Percentiles rank a stretch among this genome's conserved stretches.
These are phyloP conservation scores for Cordia subcordata DNA, from an alignment of 257 asterid genomes.

Conservation along the genomic window DNA sequence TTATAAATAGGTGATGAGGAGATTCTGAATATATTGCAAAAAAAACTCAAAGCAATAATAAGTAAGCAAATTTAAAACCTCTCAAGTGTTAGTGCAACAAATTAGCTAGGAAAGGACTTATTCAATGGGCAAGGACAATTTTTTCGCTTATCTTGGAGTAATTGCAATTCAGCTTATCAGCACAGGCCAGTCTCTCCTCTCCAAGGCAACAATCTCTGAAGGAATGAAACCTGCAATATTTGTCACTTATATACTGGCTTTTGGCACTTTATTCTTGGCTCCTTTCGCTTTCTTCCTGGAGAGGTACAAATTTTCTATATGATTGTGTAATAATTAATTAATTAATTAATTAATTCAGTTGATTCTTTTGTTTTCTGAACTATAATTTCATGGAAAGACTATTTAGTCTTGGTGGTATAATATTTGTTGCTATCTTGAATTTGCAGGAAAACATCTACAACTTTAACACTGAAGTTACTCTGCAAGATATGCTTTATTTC, in stretches of 20 bases:
- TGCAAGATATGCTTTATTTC: conserved; percentile 43
- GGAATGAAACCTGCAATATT: conserved; percentile 62
- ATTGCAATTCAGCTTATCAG: conserved; percentile 35
- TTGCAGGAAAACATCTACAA: conserved; percentile 33
- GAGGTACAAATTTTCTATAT: conserved; percentile 16
- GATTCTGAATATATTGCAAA: too few species aligned
- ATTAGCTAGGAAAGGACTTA: too few species aligned
- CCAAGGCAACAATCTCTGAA: conserved; percentile 49
- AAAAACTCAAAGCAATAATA: too few species aligned
- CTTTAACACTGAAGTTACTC: conserved; percentile 32
- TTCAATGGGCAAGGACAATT: conserved; percentile 18
- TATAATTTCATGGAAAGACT: background rate
- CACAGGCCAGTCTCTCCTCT: conserved; percentile 48
- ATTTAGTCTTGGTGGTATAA: background rate
- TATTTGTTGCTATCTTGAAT: background rate
- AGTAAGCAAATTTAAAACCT: too few species aligned
- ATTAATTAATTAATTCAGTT: background rate
- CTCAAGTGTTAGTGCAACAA: too few species aligned
- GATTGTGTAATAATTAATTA: background rate
- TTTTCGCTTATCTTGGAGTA: conserved; percentile 41
- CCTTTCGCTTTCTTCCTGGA: conserved; percentile 48
- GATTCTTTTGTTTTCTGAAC: background rate
- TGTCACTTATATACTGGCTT: conserved; percentile 51
- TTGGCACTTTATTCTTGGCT: conserved; percentile 44
- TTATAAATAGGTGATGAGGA: too few species aligned